Base-by-base conservation (phyloP, 2,329 filamentous ascomycete species). In the Hymenoscyphus scutula region DNA sequence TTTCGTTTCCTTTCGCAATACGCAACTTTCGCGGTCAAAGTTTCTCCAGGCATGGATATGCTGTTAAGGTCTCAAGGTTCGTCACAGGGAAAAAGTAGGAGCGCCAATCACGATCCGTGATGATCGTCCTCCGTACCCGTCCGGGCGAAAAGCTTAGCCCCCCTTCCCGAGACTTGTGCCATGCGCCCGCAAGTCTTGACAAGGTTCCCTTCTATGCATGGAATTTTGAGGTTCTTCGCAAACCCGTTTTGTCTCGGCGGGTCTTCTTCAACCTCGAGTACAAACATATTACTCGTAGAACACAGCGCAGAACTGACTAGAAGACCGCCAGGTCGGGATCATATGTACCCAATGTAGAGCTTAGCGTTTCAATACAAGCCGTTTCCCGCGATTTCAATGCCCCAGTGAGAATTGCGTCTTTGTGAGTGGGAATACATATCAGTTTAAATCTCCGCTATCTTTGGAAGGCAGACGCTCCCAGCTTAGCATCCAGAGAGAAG, bases 381-480 rank as follows among this genome's bases (percentile, higher is more conserved):
- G 41, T 48, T 19, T 48, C 11, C n/a, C 41, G 41, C 19, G n/a
- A 23, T 0, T 48, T 10, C 1, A n/a, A 10, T 23, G 41, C 19
- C 41, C 23, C 23, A 23, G 41, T 19, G 19, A 23, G 41, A 19
- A 48, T n/a, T 19, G 41, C 41, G 17, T 17, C 2, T 48, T 19
- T 48, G n/a, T 48, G 41, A 19, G 8, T 48, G 23, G 41, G 17
- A 48, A 57, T 65, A 66, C 59, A 64, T 68, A 68, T 68, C 58
- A 59, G n/a, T 29, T 59, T 1, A 10, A 2, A 17, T n/a, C 15
- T 30, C 45, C 32, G 25, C 10, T 53, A 17, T 34, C 37, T 53
- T 45, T 53, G 64, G 58, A 55, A 58, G 53, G 57, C 37, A 70
- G 65, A 60, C 69, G 65, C 68, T 71, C 64, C n/a, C 29, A 61